Conservation (phyloP, 108 stramenopile species). For the Stephanodiscus minutulus region DNA sequence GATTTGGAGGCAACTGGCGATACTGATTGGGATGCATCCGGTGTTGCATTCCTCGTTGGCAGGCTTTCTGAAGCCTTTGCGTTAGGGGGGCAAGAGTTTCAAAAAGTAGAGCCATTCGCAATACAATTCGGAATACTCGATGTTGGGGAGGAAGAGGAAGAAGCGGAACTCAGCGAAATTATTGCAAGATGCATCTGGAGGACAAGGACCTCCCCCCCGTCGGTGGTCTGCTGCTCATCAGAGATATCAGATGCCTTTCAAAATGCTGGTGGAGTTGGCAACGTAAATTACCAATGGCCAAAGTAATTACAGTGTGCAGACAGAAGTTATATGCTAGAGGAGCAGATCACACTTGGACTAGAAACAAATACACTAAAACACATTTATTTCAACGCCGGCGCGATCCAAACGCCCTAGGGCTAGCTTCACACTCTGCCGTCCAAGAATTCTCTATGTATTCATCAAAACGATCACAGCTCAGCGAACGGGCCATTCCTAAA, state of each 20-base stretch:
- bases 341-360: no score
- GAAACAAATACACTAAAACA: no score
- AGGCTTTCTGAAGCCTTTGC: not conserved
- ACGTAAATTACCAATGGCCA: not conserved
- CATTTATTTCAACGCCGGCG: no score
- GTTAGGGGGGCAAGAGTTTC: not conserved
- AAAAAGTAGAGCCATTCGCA: slow-evolving; percentile 5
- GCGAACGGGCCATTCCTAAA: slow-evolving; percentile 2
- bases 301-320: not conserved
- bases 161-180: not conserved
- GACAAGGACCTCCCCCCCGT: not conserved
- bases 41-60: not conserved
- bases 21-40: slow-evolving; percentile 8
- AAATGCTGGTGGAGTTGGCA: not conserved
- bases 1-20: not conserved
- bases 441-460: not conserved
- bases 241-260: not conserved
- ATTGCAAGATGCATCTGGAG: not conserved
- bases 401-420: not conserved
- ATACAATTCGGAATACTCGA: not conserved
- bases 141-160: not conserved
- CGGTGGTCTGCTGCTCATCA: not conserved
- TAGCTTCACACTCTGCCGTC: not conserved
- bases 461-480: slow-evolving; percentile 17
- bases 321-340: not conserved